Evolutionary conservation across 129 eudicot genomes (phyloP), one percentile per base, ranked within the genome.

Genomic region (Flaveria linearis): DNA sequence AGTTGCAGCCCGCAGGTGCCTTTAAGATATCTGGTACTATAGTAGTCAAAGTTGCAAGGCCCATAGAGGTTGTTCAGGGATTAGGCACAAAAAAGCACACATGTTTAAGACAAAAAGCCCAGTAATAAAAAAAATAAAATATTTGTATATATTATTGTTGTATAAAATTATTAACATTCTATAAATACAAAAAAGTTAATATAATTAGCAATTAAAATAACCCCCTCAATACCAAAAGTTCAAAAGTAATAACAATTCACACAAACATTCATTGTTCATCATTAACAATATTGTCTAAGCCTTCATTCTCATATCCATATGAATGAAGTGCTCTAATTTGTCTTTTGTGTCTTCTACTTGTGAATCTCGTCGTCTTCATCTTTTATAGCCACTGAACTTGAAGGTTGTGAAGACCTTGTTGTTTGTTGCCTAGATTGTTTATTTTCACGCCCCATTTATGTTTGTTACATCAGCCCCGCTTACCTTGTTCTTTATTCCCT

Each of bases 1-100:
- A 0, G 50, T 45, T 36, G 41, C 41, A 36, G 26, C 63, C 36
- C 69, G 78, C 78, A 76, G 77, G 77, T 64, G 53, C 68, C 81
- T 64, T 4, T 70, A 55, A 72, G 14, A 12, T 4, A 11, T 47
- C 14, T 72, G 1, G 57, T 63, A 51, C 58, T 64, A 62, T 61
- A 13, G 68, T 61, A 26, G 68, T 61, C 6, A 60, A 12, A 60
- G 66, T 60, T 15, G 36, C 43, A 61, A 61, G 18, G 0, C 65
- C 3, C 65, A 23, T 10, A 58, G 13, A 42, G 14, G 42, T 61
- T 61, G 17, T 61, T 2, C 39, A 33, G 7, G 25, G 47, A 1
- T 9, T 8, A 45, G 50, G 50, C 1, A 2, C 22, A 9, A 8
- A 17, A 56, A 56, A 18, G 62, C 26, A 26, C 28, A 56, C 26